Evolutionary conservation across 139 green algal species (phyloP).

Genomic region (Picochlorum sp.): DNA sequence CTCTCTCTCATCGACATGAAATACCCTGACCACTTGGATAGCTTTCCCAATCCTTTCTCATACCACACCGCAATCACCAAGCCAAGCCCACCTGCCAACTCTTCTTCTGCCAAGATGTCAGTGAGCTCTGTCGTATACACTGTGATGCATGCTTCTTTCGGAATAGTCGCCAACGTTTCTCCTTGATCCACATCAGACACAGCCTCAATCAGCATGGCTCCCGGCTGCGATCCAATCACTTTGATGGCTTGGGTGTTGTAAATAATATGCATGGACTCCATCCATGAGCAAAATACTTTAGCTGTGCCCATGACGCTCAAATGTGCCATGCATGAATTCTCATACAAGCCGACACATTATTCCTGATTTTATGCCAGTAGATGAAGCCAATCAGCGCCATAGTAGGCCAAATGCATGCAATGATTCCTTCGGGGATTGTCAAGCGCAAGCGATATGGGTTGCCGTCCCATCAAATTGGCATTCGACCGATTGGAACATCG

Average conservation of each 20-base stretch:
- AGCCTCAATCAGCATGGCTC: constrained; percentile 14
- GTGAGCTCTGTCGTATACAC: constrained; percentile 26
- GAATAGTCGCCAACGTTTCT: constrained; percentile 45
- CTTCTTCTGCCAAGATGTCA: constrained; percentile 41
- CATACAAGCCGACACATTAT: not conserved
- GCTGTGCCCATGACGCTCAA: not conserved
- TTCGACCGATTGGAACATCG: no score
- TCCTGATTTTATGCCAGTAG: no score
- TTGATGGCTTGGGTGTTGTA: constrained; percentile 5
- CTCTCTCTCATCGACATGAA: constrained; percentile 35
- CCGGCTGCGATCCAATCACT: constrained; percentile 14
- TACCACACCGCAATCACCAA: constrained; percentile 65
- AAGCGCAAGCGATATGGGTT: no score
- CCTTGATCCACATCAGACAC: constrained; percentile 30
- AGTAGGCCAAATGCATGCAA: no score
- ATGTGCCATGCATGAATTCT: not conserved
- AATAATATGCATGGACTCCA: constrained; percentile 12
- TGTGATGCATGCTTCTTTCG: constrained; percentile 45
- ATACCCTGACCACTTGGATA: constrained; percentile 58
- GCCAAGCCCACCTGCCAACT: constrained; percentile 52
- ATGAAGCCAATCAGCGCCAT: no score
- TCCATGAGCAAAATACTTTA: constrained; percentile 15
- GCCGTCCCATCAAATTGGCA: no score
- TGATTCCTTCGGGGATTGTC: no score
- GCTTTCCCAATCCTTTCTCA: constrained; percentile 33